Base-by-base conservation (phyloP, 164 flowering plant genomes). In the Magnolia sinica region DNA sequence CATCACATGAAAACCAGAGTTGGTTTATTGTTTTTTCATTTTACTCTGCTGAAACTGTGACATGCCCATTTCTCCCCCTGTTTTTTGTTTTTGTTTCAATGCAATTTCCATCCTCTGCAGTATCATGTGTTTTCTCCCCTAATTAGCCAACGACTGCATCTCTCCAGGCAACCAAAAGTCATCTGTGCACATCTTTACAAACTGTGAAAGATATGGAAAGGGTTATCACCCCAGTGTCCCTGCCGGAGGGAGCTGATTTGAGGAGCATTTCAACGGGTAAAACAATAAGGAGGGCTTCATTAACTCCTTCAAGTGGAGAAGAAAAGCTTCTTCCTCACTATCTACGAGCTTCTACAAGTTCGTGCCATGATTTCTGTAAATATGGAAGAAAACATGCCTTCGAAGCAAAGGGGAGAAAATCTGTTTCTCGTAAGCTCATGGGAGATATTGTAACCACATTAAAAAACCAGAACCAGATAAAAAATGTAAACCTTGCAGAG, bases 281-380 rank as follows among this genome's bases (percentile, higher is more conserved):
- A 27, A 61, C 72, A 51, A 77, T 8, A 71, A 76, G 4, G 3
- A 50, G 13, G 22, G 6, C 76, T 65, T 19, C 59, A 13, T 74
- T 52, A 24, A n/a, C 71, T 73, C 73, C 29, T n/a, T 49, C 77
- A 64, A 78, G 74, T 22, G 79, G 83, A 27, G 81, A 75, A 18
- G 88, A 81, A 63, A 83, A 84, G 59, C 20, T 72, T 64, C 61
- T 84, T 58, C 92, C 98, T 24, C 82, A 76, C 74, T 92, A 92
- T 81, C 95, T 93, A 69, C 84, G 91, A 86, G 91, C 96, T 24
- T 92, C 98, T 51, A 87, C 90, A 29, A 89, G 95, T 70, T 94
- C 99, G 63, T 96, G 99, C 75, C 99, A 96, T 82, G 97, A 96
- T 78, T 79, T 86, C 71, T 96, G 99, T 70, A 96, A 96, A 82